These are phyloP conservation scores for Fulvia fulva DNA, from an alignment of 2,329 filamentous ascomycete species.

Conservation along the genomic window DNA sequence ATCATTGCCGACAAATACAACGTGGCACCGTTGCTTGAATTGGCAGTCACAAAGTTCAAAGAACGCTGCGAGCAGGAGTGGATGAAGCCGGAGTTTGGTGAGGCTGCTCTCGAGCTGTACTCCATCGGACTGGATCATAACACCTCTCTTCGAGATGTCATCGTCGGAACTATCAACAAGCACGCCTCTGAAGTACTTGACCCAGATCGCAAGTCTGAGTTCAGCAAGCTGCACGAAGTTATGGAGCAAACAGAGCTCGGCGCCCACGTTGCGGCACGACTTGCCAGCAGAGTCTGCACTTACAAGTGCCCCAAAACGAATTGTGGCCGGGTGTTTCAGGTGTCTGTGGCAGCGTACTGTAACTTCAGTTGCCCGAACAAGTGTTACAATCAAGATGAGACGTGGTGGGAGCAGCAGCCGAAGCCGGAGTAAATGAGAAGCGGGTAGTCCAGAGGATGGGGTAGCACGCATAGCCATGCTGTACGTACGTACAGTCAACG, in stretches of 20 bases:
- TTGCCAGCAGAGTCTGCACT: not conserved
- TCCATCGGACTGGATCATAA: not conserved
- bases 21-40: not conserved
- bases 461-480: too few relatives aligned
- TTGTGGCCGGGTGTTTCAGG: too few relatives aligned
- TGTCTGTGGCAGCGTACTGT: not conserved
- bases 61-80: not conserved
- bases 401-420: not conserved
- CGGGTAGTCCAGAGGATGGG: too few relatives aligned
- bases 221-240: not conserved
- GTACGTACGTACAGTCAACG: too few relatives aligned
- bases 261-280: not conserved
- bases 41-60: not conserved
- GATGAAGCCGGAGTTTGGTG: not conserved
- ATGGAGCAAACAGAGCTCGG: not conserved
- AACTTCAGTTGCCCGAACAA: not conserved
- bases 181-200: not conserved
- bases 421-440: not conserved
- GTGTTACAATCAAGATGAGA: not conserved
- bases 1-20: not conserved
- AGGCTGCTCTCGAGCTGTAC: not conserved
- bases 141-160: not conserved
- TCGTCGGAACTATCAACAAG: not conserved
- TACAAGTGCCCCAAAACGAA: not conserved
- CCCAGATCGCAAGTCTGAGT: not conserved